Evolutionary conservation across 495 filamentous ascomycete genomes (phyloP).

Genomic region (Trichoderma virens): DNA sequence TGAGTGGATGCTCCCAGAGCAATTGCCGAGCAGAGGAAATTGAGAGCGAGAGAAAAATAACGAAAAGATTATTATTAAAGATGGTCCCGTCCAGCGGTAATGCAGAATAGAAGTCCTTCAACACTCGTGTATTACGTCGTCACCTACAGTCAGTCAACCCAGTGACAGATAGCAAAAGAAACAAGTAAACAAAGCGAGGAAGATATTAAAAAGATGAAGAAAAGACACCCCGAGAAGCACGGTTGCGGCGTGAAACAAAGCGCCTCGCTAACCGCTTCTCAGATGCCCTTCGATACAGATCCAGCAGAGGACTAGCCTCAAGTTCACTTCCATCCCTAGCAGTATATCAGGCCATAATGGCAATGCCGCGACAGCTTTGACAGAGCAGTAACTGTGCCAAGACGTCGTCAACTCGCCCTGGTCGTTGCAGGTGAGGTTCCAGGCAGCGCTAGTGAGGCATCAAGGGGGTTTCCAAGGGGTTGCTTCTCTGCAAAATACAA

Average conservation of each 20-base stretch:
- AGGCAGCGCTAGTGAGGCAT: not conserved
- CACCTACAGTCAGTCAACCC: not conserved
- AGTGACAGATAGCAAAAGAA: not conserved
- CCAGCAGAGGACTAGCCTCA: not conserved
- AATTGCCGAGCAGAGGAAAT: not conserved
- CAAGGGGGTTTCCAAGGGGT: not conserved
- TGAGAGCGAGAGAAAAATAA: not conserved
- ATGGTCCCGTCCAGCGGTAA: not conserved
- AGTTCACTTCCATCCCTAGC: not conserved
- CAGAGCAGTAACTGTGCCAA: not conserved
- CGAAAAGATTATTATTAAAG: not conserved
- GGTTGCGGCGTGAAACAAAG: not conserved
- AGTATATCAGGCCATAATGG: not conserved
- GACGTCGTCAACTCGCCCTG: not conserved
- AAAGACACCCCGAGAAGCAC: not conserved
- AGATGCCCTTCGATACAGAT: not conserved
- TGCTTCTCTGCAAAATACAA: not conserved
- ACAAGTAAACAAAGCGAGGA: not conserved
- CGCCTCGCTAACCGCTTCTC: not conserved
- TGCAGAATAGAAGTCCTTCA: not conserved
- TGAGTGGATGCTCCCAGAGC: not conserved
- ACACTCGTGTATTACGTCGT: not conserved
- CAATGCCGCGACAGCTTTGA: not conserved
- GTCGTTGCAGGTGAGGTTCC: not conserved
- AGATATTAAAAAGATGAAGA: not conserved